Percentiles rank a stretch among this genome's conserved stretches.
phyloP scores from a whole-genome alignment of 164 flowering plant genomes.

The Berberis vulgaris region DNA sequence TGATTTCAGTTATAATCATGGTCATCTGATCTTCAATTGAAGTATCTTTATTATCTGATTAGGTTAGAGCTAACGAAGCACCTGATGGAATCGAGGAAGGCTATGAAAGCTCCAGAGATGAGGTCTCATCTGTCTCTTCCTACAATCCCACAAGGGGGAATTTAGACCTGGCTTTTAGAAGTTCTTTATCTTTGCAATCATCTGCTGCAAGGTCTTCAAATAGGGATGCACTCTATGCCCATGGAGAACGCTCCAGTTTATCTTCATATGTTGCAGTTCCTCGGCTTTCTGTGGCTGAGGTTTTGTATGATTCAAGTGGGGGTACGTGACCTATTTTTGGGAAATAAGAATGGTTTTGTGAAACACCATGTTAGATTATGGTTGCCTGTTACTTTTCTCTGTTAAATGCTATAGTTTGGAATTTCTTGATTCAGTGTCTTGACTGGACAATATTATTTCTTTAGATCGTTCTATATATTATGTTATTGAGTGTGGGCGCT shows the following conservation, averaged over 20 bases:
- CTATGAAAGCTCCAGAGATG: slow-evolving; percentile 90
- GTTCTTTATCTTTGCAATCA: slow-evolving; percentile 76
- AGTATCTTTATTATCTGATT: background rate
- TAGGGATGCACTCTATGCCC: slow-evolving; percentile 39
- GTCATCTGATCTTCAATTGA: background rate
- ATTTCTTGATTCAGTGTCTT: no score
- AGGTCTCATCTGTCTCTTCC: slow-evolving; percentile 82
- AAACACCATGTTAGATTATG: no score
- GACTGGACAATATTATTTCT: no score
- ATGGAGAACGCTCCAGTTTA: slow-evolving; percentile 48
- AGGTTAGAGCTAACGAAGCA: slow-evolving; percentile 75
- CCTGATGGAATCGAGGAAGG: slow-evolving; percentile 81
- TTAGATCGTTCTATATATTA: no score
- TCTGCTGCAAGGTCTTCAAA: slow-evolving; percentile 42
- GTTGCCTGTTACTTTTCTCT: no score
- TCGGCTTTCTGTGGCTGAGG: slow-evolving; percentile 61
- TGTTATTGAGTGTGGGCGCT: no score
- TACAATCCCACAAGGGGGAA: slow-evolving; percentile 62
- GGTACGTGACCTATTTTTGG: slow-evolving; percentile 26
- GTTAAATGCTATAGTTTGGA: no score
- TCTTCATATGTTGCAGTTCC: slow-evolving; percentile 52
- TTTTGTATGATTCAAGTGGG: slow-evolving; percentile 47
- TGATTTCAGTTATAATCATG: no score
- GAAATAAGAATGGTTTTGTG: no score
- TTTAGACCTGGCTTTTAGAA: slow-evolving; percentile 49